Base-by-base conservation (phyloP, 345 rosid species). In the Citrus trifoliata region DNA sequence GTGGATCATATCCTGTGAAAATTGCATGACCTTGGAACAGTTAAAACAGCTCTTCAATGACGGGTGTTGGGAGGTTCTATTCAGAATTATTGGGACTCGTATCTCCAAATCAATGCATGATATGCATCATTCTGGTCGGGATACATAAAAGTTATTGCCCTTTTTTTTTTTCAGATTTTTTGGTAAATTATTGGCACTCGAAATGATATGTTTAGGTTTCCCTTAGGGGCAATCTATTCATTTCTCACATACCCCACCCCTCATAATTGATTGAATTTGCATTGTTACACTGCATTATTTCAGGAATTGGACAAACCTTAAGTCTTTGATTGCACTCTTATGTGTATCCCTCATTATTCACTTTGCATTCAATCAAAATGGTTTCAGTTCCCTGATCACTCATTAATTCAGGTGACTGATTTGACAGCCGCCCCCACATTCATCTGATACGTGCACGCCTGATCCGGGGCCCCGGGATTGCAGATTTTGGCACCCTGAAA, bases 161-260 rank as follows among this genome's bases (percentile, higher is more conserved):
- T 13, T 13, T 46, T 46, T 13, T 12, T 32, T n/a, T n/a, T n/a
- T n/a, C 21, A 22, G 38, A 51, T 8, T 56, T 22, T 46, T 74
- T 63, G 28, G 55, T 66, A 67, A 59, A 71, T 67, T 27, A 28
- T 73, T 72, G 74, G 65, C 16, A 46, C n/a, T 19, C 24, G n/a
- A 71, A 32, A 33, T 72, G 66, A 56, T 35, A 8, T 7, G 18
- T 35, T 18, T n/a, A 13, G 64, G 73, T 24, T 30, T 59, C 53
- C 9, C 3, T 8, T 21, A 19, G 70, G 65, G 42, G 24, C 46
- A 32, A 63, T 32, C 65, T 53, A 27, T 5, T 69, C 55, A 46
- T 7, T 69, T 28, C 53, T 42, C 6, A 78, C 21, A 73, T 38
- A 51, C 79, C 83, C 83, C 72, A 73, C 76, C 14, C 42, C 25